Conservation (phyloP, 2,329 filamentous ascomycete species). For the Pseudogymnoascus sp. region DNA sequence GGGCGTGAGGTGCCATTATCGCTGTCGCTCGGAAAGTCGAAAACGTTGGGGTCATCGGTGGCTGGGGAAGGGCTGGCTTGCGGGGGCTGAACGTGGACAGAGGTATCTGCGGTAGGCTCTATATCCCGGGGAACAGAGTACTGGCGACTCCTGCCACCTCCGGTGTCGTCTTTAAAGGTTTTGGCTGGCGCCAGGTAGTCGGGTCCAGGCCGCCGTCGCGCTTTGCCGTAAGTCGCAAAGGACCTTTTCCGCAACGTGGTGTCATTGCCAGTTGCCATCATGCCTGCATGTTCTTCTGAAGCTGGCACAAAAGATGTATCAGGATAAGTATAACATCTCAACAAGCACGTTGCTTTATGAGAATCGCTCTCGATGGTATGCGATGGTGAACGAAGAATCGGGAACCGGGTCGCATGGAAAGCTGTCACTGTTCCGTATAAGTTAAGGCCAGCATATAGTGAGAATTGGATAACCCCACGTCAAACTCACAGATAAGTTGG, state of each 20-base stretch:
- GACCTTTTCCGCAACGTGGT: constrained; percentile 24
- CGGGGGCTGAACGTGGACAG: background rate
- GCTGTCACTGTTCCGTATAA: background rate
- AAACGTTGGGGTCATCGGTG: constrained; percentile 5
- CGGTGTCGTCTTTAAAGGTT: background rate
- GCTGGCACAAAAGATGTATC: background rate
- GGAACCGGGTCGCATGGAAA: background rate
- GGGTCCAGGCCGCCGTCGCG: constrained; percentile 26
- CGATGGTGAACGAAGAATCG: background rate
- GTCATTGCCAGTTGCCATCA: constrained; percentile 28
- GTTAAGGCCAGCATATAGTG: background rate
- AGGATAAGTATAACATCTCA: background rate
- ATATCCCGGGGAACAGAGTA: background rate
- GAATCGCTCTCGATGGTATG: background rate
- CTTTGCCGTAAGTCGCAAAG: constrained; percentile 31
- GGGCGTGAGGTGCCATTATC: constrained; percentile 16
- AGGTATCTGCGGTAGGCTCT: background rate
- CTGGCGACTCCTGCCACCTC: background rate
- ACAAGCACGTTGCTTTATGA: background rate
- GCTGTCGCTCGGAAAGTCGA: constrained; percentile 19
- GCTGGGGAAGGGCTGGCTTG: background rate
- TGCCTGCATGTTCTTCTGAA: constrained; percentile 1
- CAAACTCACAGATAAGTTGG: background rate
- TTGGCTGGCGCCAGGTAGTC: constrained; percentile 19
- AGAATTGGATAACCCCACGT: background rate